Base-by-base conservation (phyloP, 768 basidiomycete species). In the Rhodotorula graminis region DNA sequence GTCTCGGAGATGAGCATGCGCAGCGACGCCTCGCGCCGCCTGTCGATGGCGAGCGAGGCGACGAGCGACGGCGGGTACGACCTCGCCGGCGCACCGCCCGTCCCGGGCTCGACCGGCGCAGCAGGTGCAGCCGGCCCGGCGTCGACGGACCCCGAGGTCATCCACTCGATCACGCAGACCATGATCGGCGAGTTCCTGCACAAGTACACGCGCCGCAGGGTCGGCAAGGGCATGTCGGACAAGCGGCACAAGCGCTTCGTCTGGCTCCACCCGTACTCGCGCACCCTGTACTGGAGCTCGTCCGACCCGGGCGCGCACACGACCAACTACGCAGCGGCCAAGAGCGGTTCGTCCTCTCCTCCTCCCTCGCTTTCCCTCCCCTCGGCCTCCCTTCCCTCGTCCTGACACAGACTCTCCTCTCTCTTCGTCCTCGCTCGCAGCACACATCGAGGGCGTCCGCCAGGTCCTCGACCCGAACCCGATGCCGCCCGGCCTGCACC, bases 221-320 rank as follows among this genome's bases (percentile, higher is more conserved):
- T 98, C 78, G 92, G 93, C 33, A 94, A 91, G 81, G 93, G 92
- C 21, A 86, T 93, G 80, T 91, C 91, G 31, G 90, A 92, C 80
- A 88, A 87, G 80, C 84, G 94, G 64, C 96, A 99, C 82, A 89
- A 88, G 81, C 85, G 96, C 50, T 99, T 74, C 87, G 96, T 98
- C 86, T 99, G 96, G 96, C 89, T 99, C n/a, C 95, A 98, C 82
- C 96, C 96, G 29, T 99, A 98, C 80, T 98, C 94, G 53, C 92
- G 92, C 84, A 97, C 93, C 10, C 79, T 99, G 70, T 97, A 98
- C 81, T 99, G 96, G 96, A 92, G 92, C 78, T 52, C 91, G 27
- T 87, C 88, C 18, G 95, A 98, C 82, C 96, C 95, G 62, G 93
- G 92, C 42, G 91, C 91, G 37, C 87, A 87, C 52, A 88, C 88